phyloP scores from a whole-genome alignment of 2,329 filamentous ascomycete species.

The Helicocarpus griseus region DNA sequence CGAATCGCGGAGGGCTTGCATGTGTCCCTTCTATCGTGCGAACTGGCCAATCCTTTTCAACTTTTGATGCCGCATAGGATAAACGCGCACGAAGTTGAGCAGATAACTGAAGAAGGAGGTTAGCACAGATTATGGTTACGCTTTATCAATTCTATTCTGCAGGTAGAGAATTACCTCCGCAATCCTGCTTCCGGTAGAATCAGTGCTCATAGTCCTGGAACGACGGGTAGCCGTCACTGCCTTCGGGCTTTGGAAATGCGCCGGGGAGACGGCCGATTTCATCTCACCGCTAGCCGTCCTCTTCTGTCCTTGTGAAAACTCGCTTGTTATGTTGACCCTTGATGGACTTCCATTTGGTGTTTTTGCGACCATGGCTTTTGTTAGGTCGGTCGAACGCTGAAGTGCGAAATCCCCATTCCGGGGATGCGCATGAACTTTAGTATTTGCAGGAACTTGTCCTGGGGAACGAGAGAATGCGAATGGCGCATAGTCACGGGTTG shows the following conservation, averaged over 20 bases:
- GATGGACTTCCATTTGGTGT: conserved; percentile 10
- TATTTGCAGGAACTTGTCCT: neutral
- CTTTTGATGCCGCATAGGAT: conserved; percentile 88
- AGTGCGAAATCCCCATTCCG: neutral
- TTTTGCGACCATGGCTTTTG: conserved; percentile 12
- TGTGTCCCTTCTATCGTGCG: conserved; percentile 63
- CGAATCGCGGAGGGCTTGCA: neutral
- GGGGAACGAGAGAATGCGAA: neutral
- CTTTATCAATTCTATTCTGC: neutral
- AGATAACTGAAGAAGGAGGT: conserved; percentile 48
- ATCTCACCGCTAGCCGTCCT: conserved; percentile 67
- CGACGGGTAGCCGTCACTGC: conserved; percentile 39
- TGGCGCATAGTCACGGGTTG: neutral
- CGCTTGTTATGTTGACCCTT: conserved; percentile 3
- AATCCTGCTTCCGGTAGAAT: conserved; percentile 60
- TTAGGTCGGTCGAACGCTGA: conserved; percentile 4
- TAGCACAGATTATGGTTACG: conserved; percentile 10
- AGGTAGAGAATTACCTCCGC: conserved; percentile 55
- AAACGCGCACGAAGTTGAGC: conserved; percentile 73
- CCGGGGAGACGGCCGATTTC: conserved; percentile 40
- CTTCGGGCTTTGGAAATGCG: conserved; percentile 20
- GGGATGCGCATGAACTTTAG: neutral
- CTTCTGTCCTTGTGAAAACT: conserved; percentile 46
- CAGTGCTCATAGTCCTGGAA: conserved; percentile 61
- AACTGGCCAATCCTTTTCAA: conserved; percentile 80